Conservation (phyloP, 2,329 filamentous ascomycete genomes). For the Cordyceps tenuipes region DNA sequence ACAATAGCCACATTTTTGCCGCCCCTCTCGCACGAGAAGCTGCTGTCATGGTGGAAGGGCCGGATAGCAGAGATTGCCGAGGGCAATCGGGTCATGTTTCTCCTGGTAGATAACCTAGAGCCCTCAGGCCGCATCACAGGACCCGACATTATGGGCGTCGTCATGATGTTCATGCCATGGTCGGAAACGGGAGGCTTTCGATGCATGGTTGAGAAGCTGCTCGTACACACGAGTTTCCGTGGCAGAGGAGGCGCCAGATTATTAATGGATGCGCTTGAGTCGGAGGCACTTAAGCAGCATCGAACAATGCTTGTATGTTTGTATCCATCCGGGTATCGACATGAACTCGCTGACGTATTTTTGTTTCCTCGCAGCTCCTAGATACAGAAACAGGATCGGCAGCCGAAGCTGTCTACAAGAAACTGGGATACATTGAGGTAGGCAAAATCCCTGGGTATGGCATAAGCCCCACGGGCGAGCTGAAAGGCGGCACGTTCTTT, state of each 20-base stretch:
- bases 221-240: constrained; percentile 45
- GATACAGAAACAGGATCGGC: constrained; percentile 44
- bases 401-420: constrained; percentile 46
- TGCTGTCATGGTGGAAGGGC: constrained; percentile 49
- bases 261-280: constrained; percentile 47
- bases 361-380: constrained; percentile 31
- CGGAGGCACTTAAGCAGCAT: constrained; percentile 39
- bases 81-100: constrained; percentile 42
- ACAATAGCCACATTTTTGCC: constrained; percentile 51
- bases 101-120: constrained; percentile 36
- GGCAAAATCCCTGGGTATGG: constrained; percentile 48
- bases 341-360: not conserved
- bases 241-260: constrained; percentile 41
- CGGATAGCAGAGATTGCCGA: constrained; percentile 38
- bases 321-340: too few relatives aligned
- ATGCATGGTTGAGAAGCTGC: constrained; percentile 47
- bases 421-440: constrained; percentile 47
- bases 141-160: constrained; percentile 44
- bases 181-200: constrained; percentile 50
- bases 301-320: constrained; percentile 43
- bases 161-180: constrained; percentile 43
- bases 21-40: constrained; percentile 47
- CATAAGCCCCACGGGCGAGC: constrained; percentile 38
- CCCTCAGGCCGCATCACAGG: constrained; percentile 29
- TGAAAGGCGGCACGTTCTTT: constrained; percentile 46